Evolutionary conservation across 805 yeast genomes (phyloP), one percentile per base, ranked within the genome.

Genomic region (Zygosaccharomyces lentus): DNA sequence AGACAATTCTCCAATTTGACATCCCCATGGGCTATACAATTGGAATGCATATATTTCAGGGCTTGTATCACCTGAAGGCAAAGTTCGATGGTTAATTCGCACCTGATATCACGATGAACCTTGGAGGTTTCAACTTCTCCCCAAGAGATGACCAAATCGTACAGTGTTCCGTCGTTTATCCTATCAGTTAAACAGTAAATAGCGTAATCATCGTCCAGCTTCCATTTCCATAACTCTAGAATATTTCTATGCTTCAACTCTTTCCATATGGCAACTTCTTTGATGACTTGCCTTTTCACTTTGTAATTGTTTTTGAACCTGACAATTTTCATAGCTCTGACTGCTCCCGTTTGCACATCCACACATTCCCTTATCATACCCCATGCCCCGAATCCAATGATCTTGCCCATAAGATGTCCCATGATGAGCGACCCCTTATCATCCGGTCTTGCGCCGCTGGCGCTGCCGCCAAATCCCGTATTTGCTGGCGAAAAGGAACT

Each of bases 371-470:
- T 70, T 9, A 89, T 83, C 24, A 82, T 75, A 9, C 96, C 95
- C 84, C 93, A 90, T 0, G 96, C 95, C 10, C 97, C 96, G 60
- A 78, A 79, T 1, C 96, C 96, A 50, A 88, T 82, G 9, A 83
- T 75, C 54, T 80, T 80, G 1, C 95, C 96, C 25, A 89, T 61
- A 26, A 66, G 73, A 53, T 80, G 79, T 12, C 78, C 81, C 68
- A 83, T 53, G 1, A 88, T 78, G 19, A 74, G 62, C 10, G 85
- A 82, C 0, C 95, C 96, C 49, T 76, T 78, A 47, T 83, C 87
- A 55, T 81, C 85, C 1, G 65, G 58, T 41, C 50, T 59, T 15
- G 37, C 15, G 21, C 41, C 45, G 34, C 39, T 48, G 38, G 46
- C 37, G 35, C 47, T 52, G 26, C 50, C 46, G 4, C 49, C 37